Base-by-base conservation (phyloP, 169 alveolate genomes). In the Cryptosporidium baileyi region DNA sequence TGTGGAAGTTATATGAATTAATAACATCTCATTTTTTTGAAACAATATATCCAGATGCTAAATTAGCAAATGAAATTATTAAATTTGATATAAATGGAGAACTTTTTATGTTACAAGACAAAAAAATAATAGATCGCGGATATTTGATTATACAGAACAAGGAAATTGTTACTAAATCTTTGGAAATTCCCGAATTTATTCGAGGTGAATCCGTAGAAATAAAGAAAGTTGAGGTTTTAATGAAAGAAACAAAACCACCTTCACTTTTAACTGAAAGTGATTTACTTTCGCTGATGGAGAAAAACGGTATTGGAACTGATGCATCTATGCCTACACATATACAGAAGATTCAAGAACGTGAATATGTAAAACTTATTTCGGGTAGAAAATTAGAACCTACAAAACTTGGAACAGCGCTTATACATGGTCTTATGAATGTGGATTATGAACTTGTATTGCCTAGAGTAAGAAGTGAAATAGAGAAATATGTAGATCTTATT, bases 271-370 rank as follows among this genome's bases (percentile, higher is more conserved):
- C 99, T 11, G 99, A 98, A 80, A 92, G 98, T 24, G 98, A 98
- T 67, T 89, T 98, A 36, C 95, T 98, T 2, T 91, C 96, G 34
- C 89, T 94, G 45, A 97, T 98, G 99, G 99, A 97, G 90, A 92
- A 93, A 65, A 89, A 97, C 89, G 98, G 98, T 34, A 98, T 98
- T n/a, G 90, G 99, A 38, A 98, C 99, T 0, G 99, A 98, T 92
- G 99, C 99, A 38, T 97, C 99, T 28, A 98, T 98, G 98, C 97
- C 99, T 24, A 95, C 97, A 13, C 99, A 98, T 88, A 97, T 97
- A 61, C 96, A 96, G 91, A 97, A 97, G 93, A 97, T 98, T 40
- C 94, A 97, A 57, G 99, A 97, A 79, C 90, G 99, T 63, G 95
- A 96, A 81, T 98, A 97, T 82, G 99, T 95, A 26, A 81, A 89